phyloP scores from a whole-genome alignment of 768 basidiomycete genomes.

The Boletus rufocinnamomeus region DNA sequence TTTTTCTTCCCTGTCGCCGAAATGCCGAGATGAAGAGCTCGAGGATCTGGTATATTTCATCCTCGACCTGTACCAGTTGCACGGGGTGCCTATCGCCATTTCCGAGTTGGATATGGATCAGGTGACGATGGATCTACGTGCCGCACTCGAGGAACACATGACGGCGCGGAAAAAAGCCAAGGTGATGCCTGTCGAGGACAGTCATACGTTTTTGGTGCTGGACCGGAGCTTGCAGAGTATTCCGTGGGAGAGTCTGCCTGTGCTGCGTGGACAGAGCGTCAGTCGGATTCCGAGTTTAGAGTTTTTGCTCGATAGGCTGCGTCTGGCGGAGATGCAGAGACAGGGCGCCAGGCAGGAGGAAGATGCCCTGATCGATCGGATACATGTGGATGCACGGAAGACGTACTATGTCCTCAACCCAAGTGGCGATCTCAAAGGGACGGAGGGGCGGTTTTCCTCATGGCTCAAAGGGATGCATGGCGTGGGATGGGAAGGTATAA shows the following conservation, averaged over 20 bases:
- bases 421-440: slow-evolving; percentile 83
- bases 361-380: slow-evolving; percentile 42
- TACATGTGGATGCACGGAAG: slow-evolving; percentile 62
- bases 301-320: slow-evolving; percentile 83
- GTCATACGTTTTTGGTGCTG: slow-evolving; percentile 84
- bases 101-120: slow-evolving; percentile 92
- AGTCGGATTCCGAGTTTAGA: slow-evolving; percentile 91
- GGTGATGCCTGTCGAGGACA: slow-evolving; percentile 42
- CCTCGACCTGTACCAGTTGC: slow-evolving; percentile 91
- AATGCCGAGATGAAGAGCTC: slow-evolving; percentile 88
- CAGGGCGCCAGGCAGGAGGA: slow-evolving; percentile 7
- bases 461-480: slow-evolving; percentile 75
- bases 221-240: slow-evolving; percentile 88
- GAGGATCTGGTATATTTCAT: slow-evolving; percentile 95
- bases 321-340: slow-evolving; percentile 54
- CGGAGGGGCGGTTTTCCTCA: slow-evolving; percentile 77
- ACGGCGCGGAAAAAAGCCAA: slow-evolving; percentile 37
- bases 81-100: slow-evolving; percentile 84
- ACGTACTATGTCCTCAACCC: slow-evolving; percentile 90
- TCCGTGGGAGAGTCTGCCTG: slow-evolving; percentile 95
- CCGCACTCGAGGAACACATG: slow-evolving; percentile 71
- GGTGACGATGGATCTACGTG: slow-evolving; percentile 82
- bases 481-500: slow-evolving; percentile 82
- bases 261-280: slow-evolving; percentile 79
- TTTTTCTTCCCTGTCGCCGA: slow-evolving; percentile 79